Evolutionary conservation across 495 filamentous ascomycete genomes (phyloP), one percentile per base, ranked within the genome.

Genomic region (Podospora pseudopauciseta): DNA sequence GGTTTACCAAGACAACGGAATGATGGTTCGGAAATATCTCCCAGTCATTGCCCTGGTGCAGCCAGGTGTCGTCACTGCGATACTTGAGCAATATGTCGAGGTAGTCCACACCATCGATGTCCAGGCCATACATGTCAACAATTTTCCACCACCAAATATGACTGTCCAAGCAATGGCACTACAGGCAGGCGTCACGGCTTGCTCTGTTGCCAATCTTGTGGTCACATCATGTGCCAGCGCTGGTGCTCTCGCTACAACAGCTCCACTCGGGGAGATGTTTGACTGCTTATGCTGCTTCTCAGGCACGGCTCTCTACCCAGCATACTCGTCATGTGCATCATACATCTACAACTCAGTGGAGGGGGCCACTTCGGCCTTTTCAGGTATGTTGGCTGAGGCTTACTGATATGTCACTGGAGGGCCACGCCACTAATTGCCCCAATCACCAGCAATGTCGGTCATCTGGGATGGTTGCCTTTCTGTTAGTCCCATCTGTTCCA

Each of bases 221-320:
- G 32, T 76, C 19, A 39, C n/a, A 6, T 60, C 60, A 3, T 74
- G 71, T 26, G 66, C 64, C 26, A 16, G 20, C 1, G 65, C 68
- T 6, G 73, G 70, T 32, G 60, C 54, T 18, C 39, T 76, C 15
- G 73, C 59, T n/a, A 32, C 59, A 18, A 66, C 63, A 0, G 67
- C 61, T 16, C 39, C 39, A 3, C 7, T 49, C 13, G 39, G 39
- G 39, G 39, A 49, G 39, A 49, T 49, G 39, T 49, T 55, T 44
- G 44, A 58, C 4, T 78, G 76, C 30, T 18, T 75, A 5, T 78
- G 76, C 65, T 78, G 76, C 53, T 56, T 39, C 34, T 53, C 49
- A 4, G 58, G 39, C 28, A 44, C 57, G 1, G 64, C 64, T 5
- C 15, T 75, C 34, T 66, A 56, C 53, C 1, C 34, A 2, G 65